Base-by-base conservation (phyloP, 192 early-diverging fungal genomes). In the Haplosporangium gracile region DNA sequence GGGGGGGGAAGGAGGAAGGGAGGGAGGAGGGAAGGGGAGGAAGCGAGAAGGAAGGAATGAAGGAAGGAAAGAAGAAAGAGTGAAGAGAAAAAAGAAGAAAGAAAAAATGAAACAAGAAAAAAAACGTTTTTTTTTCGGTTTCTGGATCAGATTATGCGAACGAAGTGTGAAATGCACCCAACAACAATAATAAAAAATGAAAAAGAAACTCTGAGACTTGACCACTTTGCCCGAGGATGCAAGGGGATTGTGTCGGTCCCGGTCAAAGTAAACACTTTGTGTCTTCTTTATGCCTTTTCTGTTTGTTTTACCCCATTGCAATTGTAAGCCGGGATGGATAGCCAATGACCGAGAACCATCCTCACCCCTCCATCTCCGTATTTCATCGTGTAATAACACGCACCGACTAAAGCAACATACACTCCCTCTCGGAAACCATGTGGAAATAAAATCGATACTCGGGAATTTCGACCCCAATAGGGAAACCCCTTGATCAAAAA, bases 391-490 rank as follows among this genome's bases (percentile, higher is more conserved):
- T 65, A 32, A 2, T 15, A 34, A 9, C 9, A 32, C 29, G 26
- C 60, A 11, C 60, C 60, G 60, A 65, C 60, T 32, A 65, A 65
- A 65, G 60, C 60, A 65, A 65, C 60, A 65, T 65, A 29, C 60
- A 29, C 60, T 65, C 26, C 10, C 11, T 45, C 43, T 13, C 43
- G 26, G 8, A 57, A 63, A 11, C 57, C 57, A 63, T 63, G 57
- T 63, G 57, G 60, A 65, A 32, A n/a, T 10, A 16, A 10, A 16
- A 26, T 3, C 49, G 5, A 18, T 51, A 4, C 18, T 51, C 29
- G 60, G 60, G 60, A 65, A 65, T 65, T 65, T 11, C 60, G 60
- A 65, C 60, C 60, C 60, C 26, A 65, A 65, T 34, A 65, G 60
- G 60, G 60, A 65, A 65, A 15, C 29, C 60, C 60, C 1, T 32